These are phyloP conservation scores for Phaeosphaeria sp. DNA, from an alignment of 2,329 filamentous ascomycete species.

Conservation along the genomic window DNA sequence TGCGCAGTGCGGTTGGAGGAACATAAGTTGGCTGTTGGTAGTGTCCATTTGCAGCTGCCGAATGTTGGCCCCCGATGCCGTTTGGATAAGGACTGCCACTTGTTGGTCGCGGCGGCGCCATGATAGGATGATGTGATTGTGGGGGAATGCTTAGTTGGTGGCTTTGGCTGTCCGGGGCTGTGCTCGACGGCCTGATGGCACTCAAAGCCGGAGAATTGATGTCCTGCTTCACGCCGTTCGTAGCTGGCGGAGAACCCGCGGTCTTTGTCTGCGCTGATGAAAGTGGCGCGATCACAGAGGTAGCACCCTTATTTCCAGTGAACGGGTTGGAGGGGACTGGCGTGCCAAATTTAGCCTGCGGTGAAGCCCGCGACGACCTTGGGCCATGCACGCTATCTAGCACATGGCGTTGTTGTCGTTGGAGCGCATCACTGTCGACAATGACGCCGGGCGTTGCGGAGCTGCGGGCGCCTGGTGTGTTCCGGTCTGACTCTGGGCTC, in stretches of 20 bases:
- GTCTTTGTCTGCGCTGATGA: conserved; percentile 35
- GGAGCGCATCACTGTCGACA: conserved; percentile 62
- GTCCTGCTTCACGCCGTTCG: conserved; percentile 49
- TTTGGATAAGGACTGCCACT: conserved; percentile 54
- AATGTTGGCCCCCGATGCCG: conserved; percentile 31
- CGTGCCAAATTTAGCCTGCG: conserved; percentile 35
- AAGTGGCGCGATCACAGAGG: conserved; percentile 27
- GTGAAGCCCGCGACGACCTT: conserved; percentile 32
- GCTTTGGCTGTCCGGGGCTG: conserved; percentile 38
- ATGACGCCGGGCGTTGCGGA: conserved; percentile 57
- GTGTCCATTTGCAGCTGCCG: conserved; percentile 28
- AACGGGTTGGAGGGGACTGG: conserved; percentile 37
- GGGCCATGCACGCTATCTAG: conserved; percentile 56
- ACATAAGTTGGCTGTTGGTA: conserved; percentile 42
- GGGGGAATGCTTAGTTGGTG: conserved; percentile 36
- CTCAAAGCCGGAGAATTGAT: conserved; percentile 54
- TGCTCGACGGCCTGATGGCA: conserved; percentile 46
- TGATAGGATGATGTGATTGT: conserved; percentile 42
- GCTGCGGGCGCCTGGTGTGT: conserved; percentile 48
- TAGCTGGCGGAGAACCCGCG: conserved; percentile 38
- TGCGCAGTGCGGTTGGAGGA: conserved; percentile 37
- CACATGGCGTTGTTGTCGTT: conserved; percentile 60
- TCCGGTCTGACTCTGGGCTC: conserved; percentile 48
- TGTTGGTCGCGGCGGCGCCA: conserved; percentile 49
- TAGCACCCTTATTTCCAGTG: conserved; percentile 29